phyloP scores from a whole-genome alignment of 2,329 filamentous ascomycete species.

The Fusarium sp. region DNA sequence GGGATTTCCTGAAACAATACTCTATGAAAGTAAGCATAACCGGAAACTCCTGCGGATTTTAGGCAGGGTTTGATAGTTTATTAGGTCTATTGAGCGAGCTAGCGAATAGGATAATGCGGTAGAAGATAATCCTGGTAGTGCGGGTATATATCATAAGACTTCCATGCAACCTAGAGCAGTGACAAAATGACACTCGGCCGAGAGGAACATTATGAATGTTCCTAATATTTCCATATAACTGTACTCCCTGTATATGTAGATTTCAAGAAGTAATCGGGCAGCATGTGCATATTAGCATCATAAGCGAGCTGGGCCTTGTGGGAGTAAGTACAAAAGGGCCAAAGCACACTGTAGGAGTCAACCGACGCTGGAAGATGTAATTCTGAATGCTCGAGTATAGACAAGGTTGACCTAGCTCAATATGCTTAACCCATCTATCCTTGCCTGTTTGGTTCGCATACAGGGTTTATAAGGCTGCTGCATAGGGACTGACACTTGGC shows the following conservation, averaged over 20 bases:
- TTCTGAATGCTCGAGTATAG: neutral
- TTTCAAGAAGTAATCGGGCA: neutral
- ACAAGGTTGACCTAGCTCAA: neutral
- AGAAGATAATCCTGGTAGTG: neutral
- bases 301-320: neutral
- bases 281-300: neutral
- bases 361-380: neutral
- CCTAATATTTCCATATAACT: accelerated
- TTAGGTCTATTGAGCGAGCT: neutral
- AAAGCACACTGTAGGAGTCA: neutral
- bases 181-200: neutral
- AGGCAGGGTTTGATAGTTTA: neutral
- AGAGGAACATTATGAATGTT: neutral
- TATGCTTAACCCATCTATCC: neutral
- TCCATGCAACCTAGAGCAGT: neutral
- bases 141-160: neutral
- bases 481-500: neutral
- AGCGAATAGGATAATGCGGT: neutral
- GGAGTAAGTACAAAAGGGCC: neutral
- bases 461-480: neutral
- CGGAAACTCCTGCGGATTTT: neutral
- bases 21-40: neutral
- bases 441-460: neutral
- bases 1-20: neutral
- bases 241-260: neutral